These are phyloP conservation scores for Phytophthora aleatoria DNA, from an alignment of 352 stramenopile species.

Conservation along the genomic window DNA sequence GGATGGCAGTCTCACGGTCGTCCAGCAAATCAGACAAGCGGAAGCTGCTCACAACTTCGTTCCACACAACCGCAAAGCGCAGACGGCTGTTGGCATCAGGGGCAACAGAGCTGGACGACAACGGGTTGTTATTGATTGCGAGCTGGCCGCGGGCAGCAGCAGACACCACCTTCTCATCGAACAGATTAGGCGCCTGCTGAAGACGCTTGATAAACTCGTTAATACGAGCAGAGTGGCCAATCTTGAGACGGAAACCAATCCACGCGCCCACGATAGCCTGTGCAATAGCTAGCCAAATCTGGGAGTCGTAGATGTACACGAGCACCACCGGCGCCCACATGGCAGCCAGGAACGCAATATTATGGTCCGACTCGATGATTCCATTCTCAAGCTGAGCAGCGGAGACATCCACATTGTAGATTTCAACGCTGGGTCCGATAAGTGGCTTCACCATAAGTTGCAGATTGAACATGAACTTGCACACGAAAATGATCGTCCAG, in stretches of 20 bases:
- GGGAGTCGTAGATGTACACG: conserved; percentile 88
- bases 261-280: conserved; percentile 76
- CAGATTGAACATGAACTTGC: conserved; percentile 98
- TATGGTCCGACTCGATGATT: conserved; percentile 77
- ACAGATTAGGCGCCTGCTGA: conserved; percentile 65
- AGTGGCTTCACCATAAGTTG: conserved; percentile 97
- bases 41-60: conserved; percentile 90
- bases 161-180: conserved; percentile 84
- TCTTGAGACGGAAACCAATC: conserved; percentile 82
- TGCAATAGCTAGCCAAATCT: conserved; percentile 89
- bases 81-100: conserved; percentile 81
- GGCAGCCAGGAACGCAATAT: conserved; percentile 76
- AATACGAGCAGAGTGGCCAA: conserved; percentile 81
- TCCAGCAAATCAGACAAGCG: conserved; percentile 86
- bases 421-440: conserved; percentile 95
- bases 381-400: conserved; percentile 47
- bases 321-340: conserved; percentile 84
- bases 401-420: conserved; percentile 84
- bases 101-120: conserved; percentile 56
- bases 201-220: conserved; percentile 74
- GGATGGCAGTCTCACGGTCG: conserved; percentile 85
- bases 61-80: conserved; percentile 89
- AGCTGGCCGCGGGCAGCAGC: conserved; percentile 67
- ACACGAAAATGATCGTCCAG: conserved; percentile 84
- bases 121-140: conserved; percentile 60